phyloP scores from a whole-genome alignment of 2,329 filamentous ascomycete species.

The Tolypocladium sp. region DNA sequence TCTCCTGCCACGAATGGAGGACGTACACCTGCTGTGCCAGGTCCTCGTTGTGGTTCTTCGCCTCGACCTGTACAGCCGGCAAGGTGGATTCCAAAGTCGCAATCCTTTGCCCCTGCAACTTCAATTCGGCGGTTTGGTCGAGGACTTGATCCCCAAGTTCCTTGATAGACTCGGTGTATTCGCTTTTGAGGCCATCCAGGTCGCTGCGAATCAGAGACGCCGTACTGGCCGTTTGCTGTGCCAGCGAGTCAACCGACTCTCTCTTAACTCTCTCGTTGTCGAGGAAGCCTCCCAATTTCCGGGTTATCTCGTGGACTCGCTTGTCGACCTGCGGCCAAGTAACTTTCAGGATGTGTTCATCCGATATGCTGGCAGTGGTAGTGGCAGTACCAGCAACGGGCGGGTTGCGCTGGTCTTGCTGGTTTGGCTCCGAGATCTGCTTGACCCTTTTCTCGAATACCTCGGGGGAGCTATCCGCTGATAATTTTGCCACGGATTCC shows the following conservation, averaged over 20 bases:
- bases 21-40: conserved; percentile 26
- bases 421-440: neutral
- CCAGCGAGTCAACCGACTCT: neutral
- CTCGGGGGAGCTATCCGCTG: neutral
- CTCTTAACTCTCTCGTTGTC: conserved; percentile 9
- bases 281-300: conserved; percentile 9
- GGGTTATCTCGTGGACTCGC: conserved; percentile 1
- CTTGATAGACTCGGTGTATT: neutral
- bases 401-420: neutral
- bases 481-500: neutral
- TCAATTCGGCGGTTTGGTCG: neutral
- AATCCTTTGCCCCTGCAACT: neutral
- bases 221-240: conserved; percentile 4
- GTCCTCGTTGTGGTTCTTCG: conserved; percentile 8
- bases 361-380: neutral
- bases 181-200: neutral
- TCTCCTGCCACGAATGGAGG: conserved; percentile 39
- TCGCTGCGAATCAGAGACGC: conserved; percentile 1
- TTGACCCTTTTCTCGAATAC: neutral
- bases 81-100: neutral
- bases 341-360: conserved; percentile 3
- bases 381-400: neutral
- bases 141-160: neutral
- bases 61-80: conserved; percentile 1
- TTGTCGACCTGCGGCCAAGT: neutral